Evolutionary conservation across 2,329 filamentous ascomycete genomes (phyloP).

Genomic region (Spiromastix sp.): DNA sequence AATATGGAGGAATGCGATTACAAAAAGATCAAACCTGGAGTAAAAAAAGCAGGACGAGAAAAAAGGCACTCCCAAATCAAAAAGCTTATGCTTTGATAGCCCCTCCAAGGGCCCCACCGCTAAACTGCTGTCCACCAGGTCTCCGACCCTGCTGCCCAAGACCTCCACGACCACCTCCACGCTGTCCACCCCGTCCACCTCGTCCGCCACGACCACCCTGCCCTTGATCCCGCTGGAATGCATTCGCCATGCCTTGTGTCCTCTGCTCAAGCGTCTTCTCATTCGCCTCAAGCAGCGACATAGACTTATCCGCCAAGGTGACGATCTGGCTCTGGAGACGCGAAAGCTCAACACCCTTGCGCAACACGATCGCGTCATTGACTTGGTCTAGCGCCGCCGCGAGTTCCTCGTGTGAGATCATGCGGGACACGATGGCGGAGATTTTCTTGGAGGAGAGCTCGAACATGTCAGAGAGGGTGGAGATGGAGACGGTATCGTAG

Average conservation of each 20-base stretch:
- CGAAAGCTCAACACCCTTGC: slow-evolving; percentile 96
- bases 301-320: slow-evolving; percentile 91
- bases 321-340: slow-evolving; percentile 91
- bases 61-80: slow-evolving; percentile 9
- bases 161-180: slow-evolving; percentile 27
- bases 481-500: slow-evolving; percentile 89
- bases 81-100: slow-evolving; percentile 39
- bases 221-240: slow-evolving; percentile 86
- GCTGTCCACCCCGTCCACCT: slow-evolving; percentile 47
- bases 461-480: slow-evolving; percentile 85
- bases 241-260: slow-evolving; percentile 89
- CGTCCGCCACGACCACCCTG: slow-evolving; percentile 57
- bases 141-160: slow-evolving; percentile 33
- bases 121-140: slow-evolving; percentile 40
- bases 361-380: slow-evolving; percentile 94
- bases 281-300: slow-evolving; percentile 89
- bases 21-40: slow-evolving; percentile 5
- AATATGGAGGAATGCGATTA: too few species aligned
- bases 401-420: slow-evolving; percentile 99
- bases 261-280: slow-evolving; percentile 95
- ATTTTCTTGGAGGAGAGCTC: slow-evolving; percentile 88
- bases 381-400: slow-evolving; percentile 95
- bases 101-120: slow-evolving; percentile 40
- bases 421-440: slow-evolving; percentile 90
- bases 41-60: slow-evolving; percentile 2